Conservation (phyloP, 75 land plant genomes). For the Cunninghamia lanceolata region DNA sequence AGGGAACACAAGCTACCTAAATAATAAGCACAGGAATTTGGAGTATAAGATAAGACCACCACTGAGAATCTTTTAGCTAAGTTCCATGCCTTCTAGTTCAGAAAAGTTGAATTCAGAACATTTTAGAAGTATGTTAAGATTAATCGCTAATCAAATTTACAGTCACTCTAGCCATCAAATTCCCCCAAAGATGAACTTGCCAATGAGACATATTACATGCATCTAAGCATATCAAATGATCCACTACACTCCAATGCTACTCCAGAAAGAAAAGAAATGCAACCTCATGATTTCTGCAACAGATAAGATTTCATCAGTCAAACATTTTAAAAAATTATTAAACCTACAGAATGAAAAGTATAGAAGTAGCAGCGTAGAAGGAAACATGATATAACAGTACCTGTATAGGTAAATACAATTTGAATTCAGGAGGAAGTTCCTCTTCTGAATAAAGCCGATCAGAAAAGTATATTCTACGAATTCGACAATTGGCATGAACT, state of each 20-base stretch:
- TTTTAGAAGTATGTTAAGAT: background rate
- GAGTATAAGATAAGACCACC: background rate
- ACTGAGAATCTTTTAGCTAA: background rate
- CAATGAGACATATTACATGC: background rate
- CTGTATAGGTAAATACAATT: constrained; percentile 91
- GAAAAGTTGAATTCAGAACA: background rate
- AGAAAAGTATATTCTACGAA: constrained; percentile 89
- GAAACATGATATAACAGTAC: constrained; percentile 17
- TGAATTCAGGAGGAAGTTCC: constrained; percentile 95
- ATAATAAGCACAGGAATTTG: background rate
- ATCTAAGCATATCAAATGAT: background rate
- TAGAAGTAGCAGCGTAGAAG: background rate
- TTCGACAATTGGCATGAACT: constrained; percentile 96
- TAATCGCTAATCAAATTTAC: constrained; percentile 2
- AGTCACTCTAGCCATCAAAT: background rate
- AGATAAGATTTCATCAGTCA: background rate
- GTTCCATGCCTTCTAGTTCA: background rate
- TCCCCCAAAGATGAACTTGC: background rate
- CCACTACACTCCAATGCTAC: background rate
- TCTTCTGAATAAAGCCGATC: constrained; percentile 94
- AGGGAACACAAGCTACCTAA: background rate
- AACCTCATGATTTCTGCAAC: constrained; percentile 5
- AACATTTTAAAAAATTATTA: background rate
- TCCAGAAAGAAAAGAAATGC: background rate
- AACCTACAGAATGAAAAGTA: background rate